A percentile compares a stretch with the other conserved stretches of the same genome.
phyloP scores from a whole-genome alignment of 1,284 basidiomycete species.

The Thelephora terrestris region DNA sequence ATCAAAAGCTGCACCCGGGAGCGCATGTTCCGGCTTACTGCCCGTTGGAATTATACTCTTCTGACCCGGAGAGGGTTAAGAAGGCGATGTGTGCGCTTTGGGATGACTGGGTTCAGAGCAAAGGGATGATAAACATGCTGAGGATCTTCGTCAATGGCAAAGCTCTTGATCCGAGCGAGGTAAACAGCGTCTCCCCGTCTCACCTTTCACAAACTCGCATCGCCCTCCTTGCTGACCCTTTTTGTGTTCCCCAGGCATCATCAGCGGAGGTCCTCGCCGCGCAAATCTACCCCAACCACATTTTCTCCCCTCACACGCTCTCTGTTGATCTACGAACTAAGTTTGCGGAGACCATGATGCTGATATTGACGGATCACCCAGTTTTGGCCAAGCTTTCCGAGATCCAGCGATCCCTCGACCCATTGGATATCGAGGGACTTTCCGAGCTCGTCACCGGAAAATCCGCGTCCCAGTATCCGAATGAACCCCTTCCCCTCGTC shows the following conservation, averaged over 20 bases:
- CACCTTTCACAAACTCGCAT: background rate
- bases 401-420: conserved; percentile 73
- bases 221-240: conserved; percentile 1
- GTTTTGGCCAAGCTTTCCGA: conserved; percentile 48
- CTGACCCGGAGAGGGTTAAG: conserved; percentile 41
- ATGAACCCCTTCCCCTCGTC: conserved; percentile 3
- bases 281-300: background rate
- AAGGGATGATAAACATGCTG: conserved; percentile 69
- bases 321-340: conserved; percentile 13
- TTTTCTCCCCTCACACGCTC: background rate
- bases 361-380: conserved; percentile 41
- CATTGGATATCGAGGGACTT: conserved; percentile 77
- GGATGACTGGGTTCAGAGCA: conserved; percentile 54
- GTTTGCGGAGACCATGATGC: conserved; percentile 39
- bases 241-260: conserved; percentile 6
- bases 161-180: conserved; percentile 38
- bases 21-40: conserved; percentile 55
- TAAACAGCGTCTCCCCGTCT: conserved; percentile 34
- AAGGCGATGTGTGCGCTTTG: conserved; percentile 68
- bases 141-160: conserved; percentile 65
- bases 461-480: background rate
- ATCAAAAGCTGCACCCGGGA: conserved; percentile 35
- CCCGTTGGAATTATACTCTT: conserved; percentile 81
- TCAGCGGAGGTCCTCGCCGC: conserved; percentile 7
- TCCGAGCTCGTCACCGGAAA: conserved; percentile 32